phyloP scores from a whole-genome alignment of 2,329 filamentous ascomycete species.

The Nemania sp. region DNA sequence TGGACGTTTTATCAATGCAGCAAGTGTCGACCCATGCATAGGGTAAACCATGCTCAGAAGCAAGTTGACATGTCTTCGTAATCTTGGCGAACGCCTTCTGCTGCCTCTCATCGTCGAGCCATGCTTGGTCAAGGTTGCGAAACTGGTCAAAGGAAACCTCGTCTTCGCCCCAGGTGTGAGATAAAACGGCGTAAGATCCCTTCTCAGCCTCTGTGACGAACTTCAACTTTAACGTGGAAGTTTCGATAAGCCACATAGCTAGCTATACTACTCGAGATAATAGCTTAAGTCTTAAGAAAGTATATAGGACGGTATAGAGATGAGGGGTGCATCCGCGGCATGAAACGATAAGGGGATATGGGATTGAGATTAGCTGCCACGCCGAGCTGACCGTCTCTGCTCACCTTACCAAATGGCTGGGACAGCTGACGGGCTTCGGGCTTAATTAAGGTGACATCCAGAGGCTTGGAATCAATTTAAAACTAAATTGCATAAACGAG shows the following conservation, averaged over 20 bases:
- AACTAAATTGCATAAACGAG: too few relatives aligned
- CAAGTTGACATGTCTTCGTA: constrained; percentile 11
- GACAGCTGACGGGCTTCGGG: too few relatives aligned
- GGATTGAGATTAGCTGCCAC: too few relatives aligned
- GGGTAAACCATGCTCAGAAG: constrained; percentile 10
- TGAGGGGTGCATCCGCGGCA: too few relatives aligned
- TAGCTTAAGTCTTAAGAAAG: background rate
- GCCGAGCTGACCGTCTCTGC: too few relatives aligned
- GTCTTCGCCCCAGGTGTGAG: constrained; percentile 29
- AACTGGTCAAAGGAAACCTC: constrained; percentile 27
- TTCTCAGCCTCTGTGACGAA: constrained; percentile 18
- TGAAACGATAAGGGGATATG: too few relatives aligned
- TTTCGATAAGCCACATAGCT: constrained; percentile 31
- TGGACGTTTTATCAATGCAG: constrained; percentile 32
- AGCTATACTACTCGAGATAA: background rate
- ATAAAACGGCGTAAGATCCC: constrained; percentile 29
- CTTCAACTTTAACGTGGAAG: constrained; percentile 13
- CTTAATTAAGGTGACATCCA: too few relatives aligned
- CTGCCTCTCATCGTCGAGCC: background rate
- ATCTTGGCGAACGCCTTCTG: constrained; percentile 4
- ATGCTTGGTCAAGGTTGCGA: background rate
- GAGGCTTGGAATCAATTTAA: too few relatives aligned
- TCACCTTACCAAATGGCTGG: too few relatives aligned
- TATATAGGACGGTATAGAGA: background rate
- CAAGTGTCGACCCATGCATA: constrained; percentile 34